A percentile compares a stretch with the other conserved stretches of the same genome.
phyloP scores from a whole-genome alignment of 345 rosid species.

The Triadica sebifera region DNA sequence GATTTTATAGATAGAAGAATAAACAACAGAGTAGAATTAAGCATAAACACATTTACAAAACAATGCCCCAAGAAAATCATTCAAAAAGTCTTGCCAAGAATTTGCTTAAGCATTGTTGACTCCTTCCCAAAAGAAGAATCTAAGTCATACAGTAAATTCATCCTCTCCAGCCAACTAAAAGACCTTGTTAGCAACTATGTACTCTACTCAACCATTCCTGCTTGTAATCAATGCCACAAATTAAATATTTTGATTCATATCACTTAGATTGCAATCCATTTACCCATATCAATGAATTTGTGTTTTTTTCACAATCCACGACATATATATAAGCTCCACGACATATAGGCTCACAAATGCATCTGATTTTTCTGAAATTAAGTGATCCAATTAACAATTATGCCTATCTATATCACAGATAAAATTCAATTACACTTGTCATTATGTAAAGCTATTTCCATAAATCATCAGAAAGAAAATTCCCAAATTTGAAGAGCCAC shows the following conservation, averaged over 20 bases:
- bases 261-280: not conserved
- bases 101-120: not conserved
- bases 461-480: not conserved
- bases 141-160: not conserved
- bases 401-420: not conserved
- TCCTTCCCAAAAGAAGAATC: not conserved
- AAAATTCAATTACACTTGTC: not conserved
- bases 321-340: too few species aligned
- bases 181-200: not conserved
- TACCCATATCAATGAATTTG: too few species aligned
- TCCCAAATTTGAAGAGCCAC: not conserved
- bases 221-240: not conserved
- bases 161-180: not conserved
- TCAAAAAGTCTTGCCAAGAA: not conserved
- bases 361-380: not conserved
- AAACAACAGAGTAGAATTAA: not conserved
- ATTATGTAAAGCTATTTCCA: not conserved
- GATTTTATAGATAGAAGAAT: not conserved
- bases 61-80: too few species aligned
- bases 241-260: not conserved
- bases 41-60: too few species aligned
- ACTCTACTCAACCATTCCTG: not conserved
- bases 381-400: not conserved
- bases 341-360: too few species aligned
- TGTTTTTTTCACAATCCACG: too few species aligned